Evolutionary conservation across 345 rosid genomes (phyloP).

Genomic region (Raphanus sativus): DNA sequence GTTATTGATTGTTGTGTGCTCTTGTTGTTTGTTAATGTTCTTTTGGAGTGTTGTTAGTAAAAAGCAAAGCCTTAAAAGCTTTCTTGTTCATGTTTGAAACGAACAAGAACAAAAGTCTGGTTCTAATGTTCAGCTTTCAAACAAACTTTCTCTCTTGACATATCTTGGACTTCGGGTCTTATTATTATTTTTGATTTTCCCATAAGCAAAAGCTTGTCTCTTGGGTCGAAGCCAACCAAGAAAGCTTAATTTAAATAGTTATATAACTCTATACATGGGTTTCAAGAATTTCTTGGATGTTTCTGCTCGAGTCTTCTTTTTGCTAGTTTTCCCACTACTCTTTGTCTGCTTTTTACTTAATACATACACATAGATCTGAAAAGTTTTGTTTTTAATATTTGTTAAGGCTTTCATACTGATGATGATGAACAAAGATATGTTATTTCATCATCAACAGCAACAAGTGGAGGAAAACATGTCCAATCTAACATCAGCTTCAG

Average conservation of each 20-base stretch:
- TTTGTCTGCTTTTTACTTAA: constrained; percentile 11
- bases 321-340: constrained; percentile 6
- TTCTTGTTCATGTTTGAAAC: constrained; percentile 30
- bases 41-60: constrained; percentile 47
- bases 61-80: constrained; percentile 32
- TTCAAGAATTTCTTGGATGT: neutral
- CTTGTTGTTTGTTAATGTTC: constrained; percentile 16
- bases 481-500: constrained; percentile 68
- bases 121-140: constrained; percentile 26
- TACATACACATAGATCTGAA: constrained; percentile 29
- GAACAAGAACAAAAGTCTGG: constrained; percentile 40
- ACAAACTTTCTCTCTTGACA: constrained; percentile 17
- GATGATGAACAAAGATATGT: constrained; percentile 51
- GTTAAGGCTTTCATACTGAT: neutral
- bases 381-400: neutral
- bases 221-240: constrained; percentile 56
- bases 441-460: constrained; percentile 44
- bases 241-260: neutral
- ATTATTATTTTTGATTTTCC: constrained; percentile 8
- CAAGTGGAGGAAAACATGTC: constrained; percentile 60
- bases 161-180: constrained; percentile 31
- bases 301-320: constrained; percentile 22
- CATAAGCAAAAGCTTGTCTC: constrained; percentile 51
- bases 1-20: constrained; percentile 15
- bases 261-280: neutral